These are phyloP conservation scores for Trypanosomatidae sp. DNA, from an alignment of 208 protist genomes.

Conservation along the genomic window DNA sequence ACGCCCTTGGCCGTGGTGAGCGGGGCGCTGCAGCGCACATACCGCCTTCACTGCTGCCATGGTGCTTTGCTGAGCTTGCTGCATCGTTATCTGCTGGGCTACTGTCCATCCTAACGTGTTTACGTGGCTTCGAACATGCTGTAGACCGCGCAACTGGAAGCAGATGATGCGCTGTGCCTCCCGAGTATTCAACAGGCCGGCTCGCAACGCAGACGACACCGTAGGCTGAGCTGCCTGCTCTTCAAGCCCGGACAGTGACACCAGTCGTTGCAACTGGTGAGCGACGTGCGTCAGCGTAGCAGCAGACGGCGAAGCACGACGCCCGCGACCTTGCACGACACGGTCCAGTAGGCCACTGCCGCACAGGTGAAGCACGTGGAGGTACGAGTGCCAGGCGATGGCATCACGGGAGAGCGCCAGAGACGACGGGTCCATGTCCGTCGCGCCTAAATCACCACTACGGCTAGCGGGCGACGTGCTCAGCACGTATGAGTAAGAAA, in stretches of 20 bases:
- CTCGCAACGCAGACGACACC: not conserved
- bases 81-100: conserved; percentile 16
- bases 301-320: conserved; percentile 13
- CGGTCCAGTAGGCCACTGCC: conserved; percentile 12
- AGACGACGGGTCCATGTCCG: not conserved
- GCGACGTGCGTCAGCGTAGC: conserved; percentile 3
- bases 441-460: not conserved
- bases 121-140: conserved; percentile 7
- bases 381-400: conserved; percentile 14
- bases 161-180: conserved; percentile 14
- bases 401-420: not conserved
- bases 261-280: conserved; percentile 4
- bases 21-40: not conserved
- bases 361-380: conserved; percentile 29
- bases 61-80: not conserved
- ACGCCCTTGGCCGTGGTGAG: not conserved
- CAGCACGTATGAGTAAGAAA: not conserved
- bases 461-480: not conserved
- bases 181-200: not conserved
- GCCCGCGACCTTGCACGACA: conserved; percentile 5
- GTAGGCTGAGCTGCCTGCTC: not conserved
- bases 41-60: conserved; percentile 1
- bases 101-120: conserved; percentile 14
- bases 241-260: not conserved
- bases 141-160: conserved; percentile 20